Conservation (phyloP, 306 rosid genomes). For the Astragalus membranaceus region DNA sequence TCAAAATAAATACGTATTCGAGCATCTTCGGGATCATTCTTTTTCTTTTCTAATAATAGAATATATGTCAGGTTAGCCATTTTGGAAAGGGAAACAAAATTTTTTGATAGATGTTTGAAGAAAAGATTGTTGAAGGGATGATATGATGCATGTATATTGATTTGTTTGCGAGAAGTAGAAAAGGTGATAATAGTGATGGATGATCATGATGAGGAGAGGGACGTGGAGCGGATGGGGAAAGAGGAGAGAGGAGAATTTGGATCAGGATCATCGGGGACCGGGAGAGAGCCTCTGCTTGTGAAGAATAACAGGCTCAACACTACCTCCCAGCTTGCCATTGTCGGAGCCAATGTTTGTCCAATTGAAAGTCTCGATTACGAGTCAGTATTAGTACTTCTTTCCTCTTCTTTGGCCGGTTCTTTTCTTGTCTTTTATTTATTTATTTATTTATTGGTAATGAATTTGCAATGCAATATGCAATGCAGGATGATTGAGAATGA, state of each 20-base stretch:
- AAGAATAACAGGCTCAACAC: slow-evolving; percentile 38
- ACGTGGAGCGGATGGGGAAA: neutral
- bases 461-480: no score
- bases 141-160: no score
- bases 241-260: neutral
- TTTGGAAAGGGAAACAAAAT: neutral
- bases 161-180: neutral
- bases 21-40: neutral
- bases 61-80: neutral
- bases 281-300: slow-evolving; percentile 40
- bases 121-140: no score
- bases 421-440: no score
- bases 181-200: neutral
- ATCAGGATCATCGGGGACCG: neutral
- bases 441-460: no score
- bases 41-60: neutral
- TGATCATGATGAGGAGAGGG: neutral
- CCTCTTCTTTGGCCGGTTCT: neutral
- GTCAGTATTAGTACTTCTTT: slow-evolving; percentile 6
- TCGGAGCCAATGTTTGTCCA: slow-evolving; percentile 65
- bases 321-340: slow-evolving; percentile 68
- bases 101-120: neutral
- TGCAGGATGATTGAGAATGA: slow-evolving; percentile 73
- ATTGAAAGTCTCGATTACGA: slow-evolving; percentile 88
- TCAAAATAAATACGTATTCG: neutral